Conservation (phyloP, 78 protist genomes). For the Ministeria vibrans region DNA sequence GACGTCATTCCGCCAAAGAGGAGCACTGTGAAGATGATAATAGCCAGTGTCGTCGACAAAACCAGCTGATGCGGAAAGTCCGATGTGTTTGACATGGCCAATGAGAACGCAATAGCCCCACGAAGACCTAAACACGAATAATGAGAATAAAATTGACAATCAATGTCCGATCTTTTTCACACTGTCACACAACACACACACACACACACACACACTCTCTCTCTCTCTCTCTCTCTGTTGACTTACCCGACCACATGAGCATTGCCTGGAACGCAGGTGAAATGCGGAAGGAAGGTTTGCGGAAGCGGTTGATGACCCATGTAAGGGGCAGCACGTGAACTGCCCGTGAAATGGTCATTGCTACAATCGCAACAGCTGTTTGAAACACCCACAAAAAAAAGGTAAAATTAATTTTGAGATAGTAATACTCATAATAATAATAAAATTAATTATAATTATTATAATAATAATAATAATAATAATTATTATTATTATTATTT, state of each 20-base stretch:
- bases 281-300: neutral
- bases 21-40: slow-evolving; percentile 50
- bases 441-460: too few species aligned
- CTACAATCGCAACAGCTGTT: neutral
- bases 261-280: neutral
- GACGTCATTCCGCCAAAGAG: slow-evolving; percentile 50
- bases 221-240: neutral
- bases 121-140: slow-evolving; percentile 47
- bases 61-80: slow-evolving; percentile 5
- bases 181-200: neutral
- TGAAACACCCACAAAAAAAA: too few species aligned
- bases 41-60: slow-evolving; percentile 55
- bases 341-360: slow-evolving; percentile 14
- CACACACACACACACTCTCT: neutral
- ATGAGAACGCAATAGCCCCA: slow-evolving; percentile 87
- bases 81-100: slow-evolving; percentile 34
- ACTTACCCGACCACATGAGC: neutral
- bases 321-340: slow-evolving; percentile 38
- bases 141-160: neutral
- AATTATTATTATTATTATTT: too few species aligned
- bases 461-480: too few species aligned
- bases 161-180: neutral
- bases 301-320: neutral
- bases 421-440: too few species aligned
- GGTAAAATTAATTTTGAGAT: too few species aligned